Conservation (phyloP, 495 filamentous ascomycete species). For the Halenospora varia region DNA sequence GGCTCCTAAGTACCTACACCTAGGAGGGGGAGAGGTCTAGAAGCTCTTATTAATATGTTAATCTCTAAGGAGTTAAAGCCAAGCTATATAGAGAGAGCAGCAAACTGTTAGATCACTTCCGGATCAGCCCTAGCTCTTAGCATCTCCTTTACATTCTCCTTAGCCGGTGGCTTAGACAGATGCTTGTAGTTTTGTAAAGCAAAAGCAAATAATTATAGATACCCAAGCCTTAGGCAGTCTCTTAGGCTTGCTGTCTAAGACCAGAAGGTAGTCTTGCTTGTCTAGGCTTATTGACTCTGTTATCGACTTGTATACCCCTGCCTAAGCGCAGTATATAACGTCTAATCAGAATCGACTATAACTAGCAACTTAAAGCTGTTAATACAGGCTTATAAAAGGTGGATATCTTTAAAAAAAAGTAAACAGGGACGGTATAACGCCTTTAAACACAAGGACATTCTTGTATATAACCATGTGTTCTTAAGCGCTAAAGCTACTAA, state of each 20-base stretch:
- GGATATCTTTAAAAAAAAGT: slow-evolving; percentile 12
- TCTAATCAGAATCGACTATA: neutral
- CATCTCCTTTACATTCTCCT: slow-evolving; percentile 5
- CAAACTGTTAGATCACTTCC: slow-evolving; percentile 4
- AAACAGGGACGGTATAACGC: slow-evolving; percentile 4
- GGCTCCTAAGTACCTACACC: neutral
- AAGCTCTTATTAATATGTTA: neutral
- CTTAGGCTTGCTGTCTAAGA: neutral
- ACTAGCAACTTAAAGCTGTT: slow-evolving; percentile 8
- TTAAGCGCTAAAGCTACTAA: slow-evolving; percentile 2
- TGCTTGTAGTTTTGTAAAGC: neutral
- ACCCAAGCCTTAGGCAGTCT: neutral
- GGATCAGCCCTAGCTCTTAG: slow-evolving; percentile 6
- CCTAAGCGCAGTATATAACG: slow-evolving; percentile 1
- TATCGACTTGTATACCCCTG: neutral
- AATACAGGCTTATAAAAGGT: slow-evolving; percentile 4
- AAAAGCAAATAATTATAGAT: slow-evolving; percentile 1
- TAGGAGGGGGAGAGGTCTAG: neutral
- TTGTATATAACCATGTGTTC: slow-evolving; percentile 5
- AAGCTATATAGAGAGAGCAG: slow-evolving; percentile 1
- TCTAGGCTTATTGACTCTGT: slow-evolving; percentile 3
- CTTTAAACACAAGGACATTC: slow-evolving; percentile 9
- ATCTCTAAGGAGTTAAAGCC: slow-evolving; percentile 8
- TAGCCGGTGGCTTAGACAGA: slow-evolving; percentile 1
- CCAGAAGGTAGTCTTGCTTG: slow-evolving; percentile 5